Evolutionary conservation across 164 flowering plant genomes (phyloP).

Genomic region (Santalum album): DNA sequence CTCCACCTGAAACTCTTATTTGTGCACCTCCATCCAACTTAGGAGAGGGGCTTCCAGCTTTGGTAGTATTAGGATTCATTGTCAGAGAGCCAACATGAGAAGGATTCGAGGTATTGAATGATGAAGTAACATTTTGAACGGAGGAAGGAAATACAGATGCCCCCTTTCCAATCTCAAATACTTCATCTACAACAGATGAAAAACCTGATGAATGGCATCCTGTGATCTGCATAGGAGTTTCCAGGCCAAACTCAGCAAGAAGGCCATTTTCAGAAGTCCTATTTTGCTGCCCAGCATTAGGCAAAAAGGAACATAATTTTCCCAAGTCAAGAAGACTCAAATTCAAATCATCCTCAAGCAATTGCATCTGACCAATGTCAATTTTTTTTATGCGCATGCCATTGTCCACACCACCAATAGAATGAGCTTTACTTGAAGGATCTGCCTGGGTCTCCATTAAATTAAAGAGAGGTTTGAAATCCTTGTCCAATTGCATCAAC

Average conservation of each 20-base stretch:
- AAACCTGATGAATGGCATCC: conserved; percentile 45
- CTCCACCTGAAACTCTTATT: conserved; percentile 25
- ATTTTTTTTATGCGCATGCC: conserved; percentile 53
- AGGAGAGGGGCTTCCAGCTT: conserved; percentile 47
- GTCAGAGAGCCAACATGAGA: conserved; percentile 43
- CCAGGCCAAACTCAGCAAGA: conserved; percentile 41
- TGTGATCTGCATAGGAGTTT: conserved; percentile 27
- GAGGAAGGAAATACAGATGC: conserved; percentile 29
- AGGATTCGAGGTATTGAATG: conserved; percentile 29
- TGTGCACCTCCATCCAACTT: conserved; percentile 58
- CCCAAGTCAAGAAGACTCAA: conserved; percentile 53
- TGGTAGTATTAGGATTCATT: conserved; percentile 26
- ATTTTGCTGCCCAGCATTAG: conserved; percentile 28
- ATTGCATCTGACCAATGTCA: conserved; percentile 63
- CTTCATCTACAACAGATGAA: conserved; percentile 78
- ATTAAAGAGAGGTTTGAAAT: conserved; percentile 68
- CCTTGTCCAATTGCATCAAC: conserved; percentile 82
- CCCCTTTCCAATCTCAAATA: conserved; percentile 81
- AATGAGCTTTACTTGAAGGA: conserved; percentile 34
- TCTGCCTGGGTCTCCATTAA: conserved; percentile 67
- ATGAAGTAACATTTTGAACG: conserved; percentile 31
- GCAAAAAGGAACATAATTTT: conserved; percentile 31
- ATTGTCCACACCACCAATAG: conserved; percentile 33
- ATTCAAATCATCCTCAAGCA: conserved; percentile 76
- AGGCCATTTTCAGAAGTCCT: conserved; percentile 41